These are phyloP conservation scores for Umbilicaria muhlenbergii DNA, from an alignment of 495 filamentous ascomycete species.

Conservation along the genomic window DNA sequence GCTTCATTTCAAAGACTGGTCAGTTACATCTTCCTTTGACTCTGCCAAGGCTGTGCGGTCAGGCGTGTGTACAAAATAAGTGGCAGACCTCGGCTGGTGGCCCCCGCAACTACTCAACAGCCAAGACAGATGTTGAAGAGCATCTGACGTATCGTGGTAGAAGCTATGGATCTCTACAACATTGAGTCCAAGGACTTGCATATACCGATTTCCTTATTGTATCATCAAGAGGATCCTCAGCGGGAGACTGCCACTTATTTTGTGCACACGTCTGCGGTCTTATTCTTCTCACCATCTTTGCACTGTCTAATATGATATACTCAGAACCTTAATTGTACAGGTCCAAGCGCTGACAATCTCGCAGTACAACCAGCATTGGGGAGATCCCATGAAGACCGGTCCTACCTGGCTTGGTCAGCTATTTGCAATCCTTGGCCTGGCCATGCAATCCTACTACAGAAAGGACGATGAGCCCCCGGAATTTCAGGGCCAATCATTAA, in stretches of 20 bases:
- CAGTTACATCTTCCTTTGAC: neutral
- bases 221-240: neutral
- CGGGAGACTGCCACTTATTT: neutral
- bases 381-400: constrained; percentile 60
- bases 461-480: constrained; percentile 88
- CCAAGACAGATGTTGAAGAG: too few relatives aligned
- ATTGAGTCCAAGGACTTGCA: too few relatives aligned
- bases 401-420: constrained; percentile 83
- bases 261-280: neutral
- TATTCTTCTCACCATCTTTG: neutral
- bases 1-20: constrained; percentile 18
- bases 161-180: too few relatives aligned
- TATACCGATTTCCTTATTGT: too few relatives aligned
- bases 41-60: too few relatives aligned
- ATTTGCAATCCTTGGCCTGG: constrained; percentile 75
- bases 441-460: constrained; percentile 79
- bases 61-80: too few relatives aligned
- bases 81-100: too few relatives aligned
- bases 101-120: too few relatives aligned
- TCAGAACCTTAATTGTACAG: neutral
- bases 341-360: neutral
- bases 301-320: neutral
- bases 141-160: too few relatives aligned
- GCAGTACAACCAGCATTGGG: constrained; percentile 77
- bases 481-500: constrained; percentile 50